Conservation (phyloP, 768 basidiomycete species). For the Xerocomus spinulosus region DNA sequence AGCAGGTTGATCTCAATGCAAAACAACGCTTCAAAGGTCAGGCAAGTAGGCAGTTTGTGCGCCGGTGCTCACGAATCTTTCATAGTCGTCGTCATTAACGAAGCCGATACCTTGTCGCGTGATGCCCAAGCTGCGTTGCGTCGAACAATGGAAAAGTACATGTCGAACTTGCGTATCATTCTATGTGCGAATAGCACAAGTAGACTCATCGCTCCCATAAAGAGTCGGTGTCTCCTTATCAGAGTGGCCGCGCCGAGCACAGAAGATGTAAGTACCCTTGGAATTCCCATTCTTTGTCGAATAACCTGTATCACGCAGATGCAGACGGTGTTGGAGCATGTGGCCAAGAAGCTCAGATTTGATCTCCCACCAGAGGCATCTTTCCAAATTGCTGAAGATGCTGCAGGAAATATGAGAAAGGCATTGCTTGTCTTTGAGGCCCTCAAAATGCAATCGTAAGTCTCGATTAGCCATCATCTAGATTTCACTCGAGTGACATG, state of each 20-base stretch:
- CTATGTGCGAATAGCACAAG: slow-evolving; percentile 94
- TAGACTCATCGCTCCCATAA: slow-evolving; percentile 94
- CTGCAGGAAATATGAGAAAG: slow-evolving; percentile 89
- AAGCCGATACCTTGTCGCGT: slow-evolving; percentile 90
- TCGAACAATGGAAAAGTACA: slow-evolving; percentile 99
- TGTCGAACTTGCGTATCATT: slow-evolving; percentile 95
- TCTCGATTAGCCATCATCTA: slow-evolving; percentile 5
- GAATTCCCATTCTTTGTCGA: background rate
- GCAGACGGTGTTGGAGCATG: slow-evolving; percentile 67
- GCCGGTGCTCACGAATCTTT: background rate
- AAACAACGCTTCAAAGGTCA: slow-evolving; percentile 95
- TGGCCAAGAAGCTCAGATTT: slow-evolving; percentile 77
- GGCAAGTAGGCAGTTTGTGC: background rate
- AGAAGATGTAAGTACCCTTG: slow-evolving; percentile 56
- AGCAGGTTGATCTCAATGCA: slow-evolving; percentile 93
- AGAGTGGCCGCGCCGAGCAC: slow-evolving; percentile 84
- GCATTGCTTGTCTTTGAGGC: slow-evolving; percentile 94
- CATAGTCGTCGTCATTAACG: slow-evolving; percentile 97
- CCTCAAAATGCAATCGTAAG: slow-evolving; percentile 93
- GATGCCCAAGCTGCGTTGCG: slow-evolving; percentile 97
- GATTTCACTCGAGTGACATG: background rate
- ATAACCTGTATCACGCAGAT: slow-evolving; percentile 49
- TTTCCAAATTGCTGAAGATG: slow-evolving; percentile 71
- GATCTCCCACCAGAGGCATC: slow-evolving; percentile 75
- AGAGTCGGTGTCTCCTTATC: slow-evolving; percentile 89